Percentiles rank a stretch among this genome's conserved stretches.
Conservation (phyloP, 2,329 filamentous ascomycete genomes). For the Diplodia corticola region DNA sequence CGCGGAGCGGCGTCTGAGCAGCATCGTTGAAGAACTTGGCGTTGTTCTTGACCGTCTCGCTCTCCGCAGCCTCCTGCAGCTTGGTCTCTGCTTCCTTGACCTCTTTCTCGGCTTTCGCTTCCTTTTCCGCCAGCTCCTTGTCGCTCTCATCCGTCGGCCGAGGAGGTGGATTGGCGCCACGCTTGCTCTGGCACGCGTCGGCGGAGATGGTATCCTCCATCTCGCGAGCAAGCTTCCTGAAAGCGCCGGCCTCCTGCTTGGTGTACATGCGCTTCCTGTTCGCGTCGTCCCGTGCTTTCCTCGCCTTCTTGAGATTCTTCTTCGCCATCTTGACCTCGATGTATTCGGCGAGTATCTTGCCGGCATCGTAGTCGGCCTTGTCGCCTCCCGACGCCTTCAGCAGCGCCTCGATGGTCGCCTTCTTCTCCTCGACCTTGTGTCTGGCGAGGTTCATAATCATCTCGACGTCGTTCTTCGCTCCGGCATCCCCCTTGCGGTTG, state of each 20-base stretch:
- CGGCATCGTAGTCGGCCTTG: neutral
- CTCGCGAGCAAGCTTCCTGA: neutral
- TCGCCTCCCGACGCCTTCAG: neutral
- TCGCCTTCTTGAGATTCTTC: neutral
- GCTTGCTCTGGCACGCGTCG: neutral
- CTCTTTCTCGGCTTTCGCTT: neutral
- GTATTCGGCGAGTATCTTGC: neutral
- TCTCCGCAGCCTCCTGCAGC: neutral
- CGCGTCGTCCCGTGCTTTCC: neutral
- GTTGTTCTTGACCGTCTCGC: neutral
- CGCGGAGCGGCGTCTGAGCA: neutral
- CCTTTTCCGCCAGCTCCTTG: slow-evolving; percentile 19
- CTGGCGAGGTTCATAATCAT: neutral
- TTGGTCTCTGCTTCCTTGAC: neutral
- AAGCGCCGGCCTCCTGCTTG: neutral
- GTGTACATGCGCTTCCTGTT: neutral
- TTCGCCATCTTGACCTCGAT: neutral
- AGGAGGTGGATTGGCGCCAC: neutral
- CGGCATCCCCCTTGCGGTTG: neutral
- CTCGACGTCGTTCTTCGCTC: neutral
- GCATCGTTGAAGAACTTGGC: neutral
- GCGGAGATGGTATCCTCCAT: neutral
- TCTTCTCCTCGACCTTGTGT: neutral
- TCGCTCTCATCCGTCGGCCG: slow-evolving; percentile 21
- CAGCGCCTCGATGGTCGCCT: neutral